A percentile compares a stretch with the other conserved stretches of the same genome.
These are phyloP conservation scores for Boletus vermiculosoides DNA, from an alignment of 768 basidiomycete genomes.

Conservation along the genomic window DNA sequence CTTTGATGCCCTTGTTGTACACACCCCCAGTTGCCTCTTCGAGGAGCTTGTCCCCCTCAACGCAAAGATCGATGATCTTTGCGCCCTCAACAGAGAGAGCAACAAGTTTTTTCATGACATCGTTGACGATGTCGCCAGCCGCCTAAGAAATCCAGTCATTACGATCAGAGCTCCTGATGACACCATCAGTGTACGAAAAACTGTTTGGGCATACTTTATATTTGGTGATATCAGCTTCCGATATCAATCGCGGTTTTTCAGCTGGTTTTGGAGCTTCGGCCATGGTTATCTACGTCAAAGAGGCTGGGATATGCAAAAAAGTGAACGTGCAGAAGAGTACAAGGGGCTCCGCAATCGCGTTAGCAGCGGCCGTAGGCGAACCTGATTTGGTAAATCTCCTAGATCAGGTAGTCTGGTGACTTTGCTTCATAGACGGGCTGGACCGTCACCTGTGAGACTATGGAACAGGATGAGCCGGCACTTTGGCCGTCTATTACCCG, in stretches of 20 bases:
- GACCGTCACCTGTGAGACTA: too few relatives aligned
- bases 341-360: constrained; percentile 4
- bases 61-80: constrained; percentile 85
- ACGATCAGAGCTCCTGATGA: constrained; percentile 11
- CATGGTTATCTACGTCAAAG: constrained; percentile 40
- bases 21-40: constrained; percentile 81
- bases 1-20: constrained; percentile 89
- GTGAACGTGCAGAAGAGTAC: constrained; percentile 8
- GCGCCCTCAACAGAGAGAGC: constrained; percentile 75
- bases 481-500: neutral
- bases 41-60: constrained; percentile 91
- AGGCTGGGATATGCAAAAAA: constrained; percentile 2
- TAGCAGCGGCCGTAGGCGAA: constrained; percentile 3
- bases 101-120: constrained; percentile 83
- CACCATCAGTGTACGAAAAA: constrained; percentile 16
- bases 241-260: constrained; percentile 55
- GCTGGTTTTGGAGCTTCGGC: constrained; percentile 50
- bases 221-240: constrained; percentile 78
- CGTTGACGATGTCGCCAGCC: constrained; percentile 88
- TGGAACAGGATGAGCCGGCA: neutral
- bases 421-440: too few relatives aligned
- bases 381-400: constrained; percentile 28
- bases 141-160: constrained; percentile 44
- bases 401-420: neutral
- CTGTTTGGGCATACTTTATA: constrained; percentile 61